Percentiles rank a stretch among this genome's conserved stretches.
Evolutionary conservation across 2,329 filamentous ascomycete genomes (phyloP).

Genomic region (Cytospora piceicola): DNA sequence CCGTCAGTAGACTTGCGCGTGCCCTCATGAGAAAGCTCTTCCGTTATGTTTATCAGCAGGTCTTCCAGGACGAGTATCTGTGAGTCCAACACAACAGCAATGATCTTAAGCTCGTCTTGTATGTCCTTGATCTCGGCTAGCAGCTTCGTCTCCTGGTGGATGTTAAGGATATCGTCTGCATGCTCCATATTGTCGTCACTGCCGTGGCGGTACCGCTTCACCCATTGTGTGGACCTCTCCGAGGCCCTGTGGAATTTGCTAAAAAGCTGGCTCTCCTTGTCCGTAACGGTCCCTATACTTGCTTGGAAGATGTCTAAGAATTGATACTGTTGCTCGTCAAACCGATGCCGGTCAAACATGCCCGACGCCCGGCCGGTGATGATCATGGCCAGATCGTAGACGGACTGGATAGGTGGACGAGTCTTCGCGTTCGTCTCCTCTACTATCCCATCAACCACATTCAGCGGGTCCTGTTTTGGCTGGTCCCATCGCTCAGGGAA

Average conservation of each 20-base stretch:
- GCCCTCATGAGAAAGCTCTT: slow-evolving; percentile 38
- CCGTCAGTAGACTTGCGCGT: slow-evolving; percentile 30
- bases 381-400: slow-evolving; percentile 65
- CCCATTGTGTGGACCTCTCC: slow-evolving; percentile 57
- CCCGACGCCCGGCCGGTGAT: slow-evolving; percentile 64
- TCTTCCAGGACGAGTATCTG: slow-evolving; percentile 52
- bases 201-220: slow-evolving; percentile 46
- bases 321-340: slow-evolving; percentile 63
- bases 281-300: slow-evolving; percentile 59
- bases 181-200: slow-evolving; percentile 24
- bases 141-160: slow-evolving; percentile 62
- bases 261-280: slow-evolving; percentile 62
- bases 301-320: slow-evolving; percentile 71
- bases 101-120: slow-evolving; percentile 68
- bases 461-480: slow-evolving; percentile 64
- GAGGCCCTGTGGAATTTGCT: slow-evolving; percentile 62
- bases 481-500: slow-evolving; percentile 64
- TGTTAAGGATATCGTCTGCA: slow-evolving; percentile 60
- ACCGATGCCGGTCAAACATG: slow-evolving; percentile 62
- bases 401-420: slow-evolving; percentile 59
- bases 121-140: slow-evolving; percentile 70
- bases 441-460: slow-evolving; percentile 65
- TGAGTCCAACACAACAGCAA: slow-evolving; percentile 55
- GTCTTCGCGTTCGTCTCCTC: slow-evolving; percentile 69
- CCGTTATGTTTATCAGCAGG: slow-evolving; percentile 48